These are phyloP conservation scores for Alternaria metachromatica DNA, from an alignment of 2,329 filamentous ascomycete genomes.

Conservation along the genomic window DNA sequence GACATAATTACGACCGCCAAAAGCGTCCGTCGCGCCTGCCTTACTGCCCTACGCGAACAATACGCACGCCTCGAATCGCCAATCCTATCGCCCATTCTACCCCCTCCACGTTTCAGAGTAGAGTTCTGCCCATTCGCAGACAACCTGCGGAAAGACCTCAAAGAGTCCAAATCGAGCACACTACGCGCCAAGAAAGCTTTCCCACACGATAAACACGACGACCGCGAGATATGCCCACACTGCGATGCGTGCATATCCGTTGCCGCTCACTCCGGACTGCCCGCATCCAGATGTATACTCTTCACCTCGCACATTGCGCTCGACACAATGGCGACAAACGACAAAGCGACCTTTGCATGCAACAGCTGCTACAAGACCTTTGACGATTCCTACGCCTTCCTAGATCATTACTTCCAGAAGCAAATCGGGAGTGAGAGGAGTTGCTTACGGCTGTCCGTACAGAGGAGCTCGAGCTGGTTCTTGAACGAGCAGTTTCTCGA, in stretches of 20 bases:
- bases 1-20: slow-evolving; percentile 40
- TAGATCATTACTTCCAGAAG: slow-evolving; percentile 46
- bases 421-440: slow-evolving; percentile 42
- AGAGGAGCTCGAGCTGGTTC: slow-evolving; percentile 20
- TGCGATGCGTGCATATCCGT: slow-evolving; percentile 41
- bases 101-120: slow-evolving; percentile 45
- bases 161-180: slow-evolving; percentile 20
- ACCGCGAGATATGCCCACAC: slow-evolving; percentile 42
- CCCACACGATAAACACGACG: slow-evolving; percentile 40
- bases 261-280: slow-evolving; percentile 41
- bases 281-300: slow-evolving; percentile 37
- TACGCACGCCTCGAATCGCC: slow-evolving; percentile 33
- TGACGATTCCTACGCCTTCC: slow-evolving; percentile 44
- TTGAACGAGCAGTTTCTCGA: slow-evolving; percentile 26
- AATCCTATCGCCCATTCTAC: slow-evolving; percentile 28
- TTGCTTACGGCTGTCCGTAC: slow-evolving; percentile 25
- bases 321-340: slow-evolving; percentile 5
- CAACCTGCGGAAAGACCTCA: slow-evolving; percentile 35
- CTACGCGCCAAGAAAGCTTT: slow-evolving; percentile 37
- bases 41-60: slow-evolving; percentile 39
- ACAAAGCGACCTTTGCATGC: slow-evolving; percentile 42
- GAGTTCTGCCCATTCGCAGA: slow-evolving; percentile 42
- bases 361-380: slow-evolving; percentile 46
- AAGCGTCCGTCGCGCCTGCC: slow-evolving; percentile 41
- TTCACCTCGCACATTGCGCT: slow-evolving; percentile 38